These are phyloP conservation scores for Coemansia sp. DNA, from an alignment of 192 early-diverging fungal species.

Conservation along the genomic window DNA sequence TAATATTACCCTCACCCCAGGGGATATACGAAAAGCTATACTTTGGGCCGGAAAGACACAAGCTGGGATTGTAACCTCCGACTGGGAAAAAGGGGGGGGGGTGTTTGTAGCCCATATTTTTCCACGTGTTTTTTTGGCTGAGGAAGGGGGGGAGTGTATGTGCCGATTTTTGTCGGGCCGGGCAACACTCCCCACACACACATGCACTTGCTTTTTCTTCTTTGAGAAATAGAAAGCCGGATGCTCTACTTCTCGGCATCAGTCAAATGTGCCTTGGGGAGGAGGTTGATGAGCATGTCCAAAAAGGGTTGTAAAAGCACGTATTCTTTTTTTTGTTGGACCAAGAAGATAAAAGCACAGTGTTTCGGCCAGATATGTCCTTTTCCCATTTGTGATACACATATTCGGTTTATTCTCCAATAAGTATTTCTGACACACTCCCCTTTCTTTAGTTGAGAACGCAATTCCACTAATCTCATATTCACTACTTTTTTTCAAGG, in stretches of 20 bases:
- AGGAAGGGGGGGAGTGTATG: too few species aligned
- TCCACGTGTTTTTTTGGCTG: too few species aligned
- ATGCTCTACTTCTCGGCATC: slow-evolving; percentile 13
- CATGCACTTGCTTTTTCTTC: not conserved
- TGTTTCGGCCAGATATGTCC: not conserved
- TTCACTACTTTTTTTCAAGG: too few species aligned
- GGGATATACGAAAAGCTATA: too few species aligned
- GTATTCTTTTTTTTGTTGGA: slow-evolving; percentile 2
- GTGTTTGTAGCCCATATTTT: too few species aligned
- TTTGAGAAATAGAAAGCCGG: not conserved
- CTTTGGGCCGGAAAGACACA: too few species aligned
- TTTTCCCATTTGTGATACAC: not conserved
- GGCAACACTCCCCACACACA: slow-evolving; percentile 5
- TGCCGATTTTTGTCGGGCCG: slow-evolving; percentile 4
- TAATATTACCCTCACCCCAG: too few species aligned
- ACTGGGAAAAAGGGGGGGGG: too few species aligned
- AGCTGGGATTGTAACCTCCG: too few species aligned
- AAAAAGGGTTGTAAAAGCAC: not conserved
- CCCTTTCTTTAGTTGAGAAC: too few species aligned
- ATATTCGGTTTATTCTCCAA: slow-evolving; percentile 7
- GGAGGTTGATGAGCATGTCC: not conserved
- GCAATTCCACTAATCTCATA: too few species aligned
- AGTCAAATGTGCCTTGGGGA: not conserved
- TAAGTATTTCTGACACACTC: not conserved
- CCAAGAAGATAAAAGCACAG: slow-evolving; percentile 6